Percentiles rank a stretch among this genome's conserved stretches.
Evolutionary conservation across 2,329 filamentous ascomycete genomes (phyloP).

Genomic region (Achaetomium macrosporum): DNA sequence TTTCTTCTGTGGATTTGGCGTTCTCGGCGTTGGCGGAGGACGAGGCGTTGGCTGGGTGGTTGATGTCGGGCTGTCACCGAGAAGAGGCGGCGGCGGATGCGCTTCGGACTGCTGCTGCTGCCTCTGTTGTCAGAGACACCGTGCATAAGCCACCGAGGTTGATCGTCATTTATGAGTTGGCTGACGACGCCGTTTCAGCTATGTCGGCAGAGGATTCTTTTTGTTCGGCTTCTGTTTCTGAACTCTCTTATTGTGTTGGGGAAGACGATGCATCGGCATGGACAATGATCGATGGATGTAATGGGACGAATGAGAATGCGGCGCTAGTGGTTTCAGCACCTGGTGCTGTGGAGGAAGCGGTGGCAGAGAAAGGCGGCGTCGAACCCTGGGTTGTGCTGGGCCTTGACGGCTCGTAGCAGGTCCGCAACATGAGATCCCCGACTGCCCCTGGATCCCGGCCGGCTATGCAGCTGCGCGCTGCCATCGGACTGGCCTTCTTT

Average conservation of each 20-base stretch:
- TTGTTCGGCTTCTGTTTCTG: slow-evolving; percentile 3
- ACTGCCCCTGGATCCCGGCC: slow-evolving; percentile 19
- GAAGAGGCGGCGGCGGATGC: not conserved
- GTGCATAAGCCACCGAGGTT: slow-evolving; percentile 27
- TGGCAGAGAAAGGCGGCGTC: slow-evolving; percentile 20
- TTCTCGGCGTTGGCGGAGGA: slow-evolving; percentile 39
- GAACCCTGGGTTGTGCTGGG: slow-evolving; percentile 40
- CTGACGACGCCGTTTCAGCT: slow-evolving; percentile 26
- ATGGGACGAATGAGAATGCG: slow-evolving; percentile 12
- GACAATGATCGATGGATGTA: not conserved
- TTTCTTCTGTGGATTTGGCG: slow-evolving; percentile 34
- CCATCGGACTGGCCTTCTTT: slow-evolving; percentile 23
- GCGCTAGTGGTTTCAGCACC: not conserved
- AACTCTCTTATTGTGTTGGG: not conserved
- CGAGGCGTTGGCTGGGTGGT: slow-evolving; percentile 33
- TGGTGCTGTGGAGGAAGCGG: not conserved
- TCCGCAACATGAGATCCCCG: slow-evolving; percentile 31
- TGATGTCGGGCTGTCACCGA: slow-evolving; percentile 23
- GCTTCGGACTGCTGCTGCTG: not conserved
- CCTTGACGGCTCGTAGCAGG: slow-evolving; percentile 42
- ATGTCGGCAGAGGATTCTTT: slow-evolving; percentile 18
- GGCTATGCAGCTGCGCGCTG: slow-evolving; percentile 22
- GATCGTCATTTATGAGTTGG: slow-evolving; percentile 37
- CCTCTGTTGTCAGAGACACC: not conserved
- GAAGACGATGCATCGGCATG: not conserved